Percentiles rank a stretch among this genome's conserved stretches.
Evolutionary conservation across 768 basidiomycete genomes (phyloP).

Genomic region (Cubamyces sp.): DNA sequence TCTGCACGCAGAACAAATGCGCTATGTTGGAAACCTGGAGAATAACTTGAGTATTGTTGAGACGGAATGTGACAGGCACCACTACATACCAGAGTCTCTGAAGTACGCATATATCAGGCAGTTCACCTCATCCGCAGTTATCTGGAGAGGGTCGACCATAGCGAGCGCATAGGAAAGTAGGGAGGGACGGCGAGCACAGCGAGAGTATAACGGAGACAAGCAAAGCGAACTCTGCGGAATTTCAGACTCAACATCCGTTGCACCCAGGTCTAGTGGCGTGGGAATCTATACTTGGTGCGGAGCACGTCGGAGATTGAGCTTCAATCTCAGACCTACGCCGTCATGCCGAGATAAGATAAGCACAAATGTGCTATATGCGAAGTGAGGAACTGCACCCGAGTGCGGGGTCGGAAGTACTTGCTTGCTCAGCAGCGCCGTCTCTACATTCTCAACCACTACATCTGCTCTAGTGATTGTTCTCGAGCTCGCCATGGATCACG

Average conservation of each 20-base stretch:
- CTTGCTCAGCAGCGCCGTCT: conserved; percentile 29
- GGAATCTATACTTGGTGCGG: not conserved
- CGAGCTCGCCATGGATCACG: conserved; percentile 29
- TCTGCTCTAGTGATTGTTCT: conserved; percentile 28
- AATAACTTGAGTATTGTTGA: not conserved
- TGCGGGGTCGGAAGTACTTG: conserved; percentile 12
- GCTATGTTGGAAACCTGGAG: conserved; percentile 75
- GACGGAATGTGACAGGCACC: not conserved
- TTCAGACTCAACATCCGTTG: not conserved
- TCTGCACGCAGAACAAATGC: conserved; percentile 83
- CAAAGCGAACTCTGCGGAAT: not conserved
- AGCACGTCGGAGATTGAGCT: not conserved
- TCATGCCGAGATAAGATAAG: conserved; percentile 23
- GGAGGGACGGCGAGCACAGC: not conserved
- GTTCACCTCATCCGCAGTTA: conserved; percentile 84
- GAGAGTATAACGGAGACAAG: not conserved
- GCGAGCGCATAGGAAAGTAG: not conserved
- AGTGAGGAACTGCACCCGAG: conserved; percentile 3
- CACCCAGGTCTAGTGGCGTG: not conserved
- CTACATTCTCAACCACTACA: conserved; percentile 1
- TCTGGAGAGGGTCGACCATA: conserved; percentile 50
- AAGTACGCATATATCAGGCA: conserved; percentile 86
- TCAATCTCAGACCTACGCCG: not conserved
- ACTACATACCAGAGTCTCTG: conserved; percentile 69
- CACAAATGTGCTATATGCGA: not conserved